phyloP scores from a whole-genome alignment of 2,329 filamentous ascomycete species.

The Aspergillus caelatus region DNA sequence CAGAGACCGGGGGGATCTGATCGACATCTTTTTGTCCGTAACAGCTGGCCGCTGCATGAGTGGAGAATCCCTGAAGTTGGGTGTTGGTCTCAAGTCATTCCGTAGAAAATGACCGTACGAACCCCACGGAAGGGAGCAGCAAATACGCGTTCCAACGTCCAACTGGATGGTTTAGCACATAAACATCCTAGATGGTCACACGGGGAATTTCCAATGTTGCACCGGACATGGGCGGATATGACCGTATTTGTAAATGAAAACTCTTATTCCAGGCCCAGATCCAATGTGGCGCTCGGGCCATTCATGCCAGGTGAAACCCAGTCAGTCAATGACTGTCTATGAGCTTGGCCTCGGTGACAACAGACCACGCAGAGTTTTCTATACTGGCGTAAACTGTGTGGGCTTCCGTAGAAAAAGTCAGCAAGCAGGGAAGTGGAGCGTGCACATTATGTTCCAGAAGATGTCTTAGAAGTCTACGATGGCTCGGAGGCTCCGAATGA shows the following conservation, averaged over 20 bases:
- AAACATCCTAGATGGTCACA: not conserved
- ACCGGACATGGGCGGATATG: not conserved
- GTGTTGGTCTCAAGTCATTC: not conserved
- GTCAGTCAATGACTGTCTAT: not conserved
- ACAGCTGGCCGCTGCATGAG: not conserved
- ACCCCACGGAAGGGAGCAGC: not conserved
- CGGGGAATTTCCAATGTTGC: not conserved
- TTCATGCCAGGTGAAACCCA: not conserved
- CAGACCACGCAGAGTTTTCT: not conserved
- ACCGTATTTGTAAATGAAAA: not conserved
- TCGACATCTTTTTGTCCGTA: not conserved
- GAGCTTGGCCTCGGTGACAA: not conserved
- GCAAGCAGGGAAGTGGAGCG: not conserved
- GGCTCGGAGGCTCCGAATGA: not conserved
- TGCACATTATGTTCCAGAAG: not conserved
- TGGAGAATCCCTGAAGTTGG: not conserved
- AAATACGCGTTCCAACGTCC: not conserved
- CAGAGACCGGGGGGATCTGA: not conserved
- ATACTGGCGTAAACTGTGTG: not conserved
- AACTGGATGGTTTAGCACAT: not conserved
- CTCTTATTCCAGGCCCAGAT: not conserved
- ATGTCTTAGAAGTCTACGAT: not conserved
- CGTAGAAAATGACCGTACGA: not conserved
- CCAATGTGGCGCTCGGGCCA: not conserved
- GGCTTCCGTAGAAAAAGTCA: not conserved